Evolutionary conservation across 1,139 yeast species (phyloP).

Genomic region (Pneumocystis murina): DNA sequence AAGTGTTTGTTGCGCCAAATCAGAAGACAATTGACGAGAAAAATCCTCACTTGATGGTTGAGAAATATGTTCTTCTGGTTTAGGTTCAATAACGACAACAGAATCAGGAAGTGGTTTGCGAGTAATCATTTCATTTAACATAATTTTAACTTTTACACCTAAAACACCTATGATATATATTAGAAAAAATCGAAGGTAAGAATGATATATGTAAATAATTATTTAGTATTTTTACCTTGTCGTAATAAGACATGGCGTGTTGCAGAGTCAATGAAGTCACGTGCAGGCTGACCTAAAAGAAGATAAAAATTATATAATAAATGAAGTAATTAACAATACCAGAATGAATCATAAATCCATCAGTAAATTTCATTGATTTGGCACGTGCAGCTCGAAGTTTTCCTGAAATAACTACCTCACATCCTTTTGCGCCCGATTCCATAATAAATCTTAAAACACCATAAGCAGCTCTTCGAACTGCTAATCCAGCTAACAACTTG

Average conservation of each 20-base stretch:
- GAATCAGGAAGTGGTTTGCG: constrained; percentile 82
- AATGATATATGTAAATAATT: too few species aligned
- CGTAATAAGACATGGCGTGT: constrained; percentile 99
- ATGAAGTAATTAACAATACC: not conserved
- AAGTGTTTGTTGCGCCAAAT: not conserved
- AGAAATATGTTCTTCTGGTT: constrained; percentile 81
- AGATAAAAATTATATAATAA: not conserved
- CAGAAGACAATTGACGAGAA: constrained; percentile 37
- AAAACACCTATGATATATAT: constrained; percentile 45
- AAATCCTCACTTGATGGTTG: constrained; percentile 39
- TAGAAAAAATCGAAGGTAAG: too few species aligned
- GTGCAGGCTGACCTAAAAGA: constrained; percentile 94
- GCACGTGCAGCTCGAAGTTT: constrained; percentile 99
- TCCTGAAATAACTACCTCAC: constrained; percentile 98
- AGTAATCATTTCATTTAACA: constrained; percentile 73
- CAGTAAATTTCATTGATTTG: constrained; percentile 98
- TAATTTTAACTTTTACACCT: constrained; percentile 98
- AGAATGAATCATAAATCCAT: constrained; percentile 99
- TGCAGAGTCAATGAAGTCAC: constrained; percentile 95
- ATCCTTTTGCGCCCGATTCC: constrained; percentile 99
- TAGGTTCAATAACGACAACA: constrained; percentile 88
- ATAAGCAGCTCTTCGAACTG: constrained; percentile 99
- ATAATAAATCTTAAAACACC: constrained; percentile 99
- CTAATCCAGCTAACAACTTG: constrained; percentile 96
- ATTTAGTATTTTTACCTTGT: constrained; percentile 38